Evolutionary conservation across 306 rosid species (phyloP).

Genomic region (Quercus wislizeni): DNA sequence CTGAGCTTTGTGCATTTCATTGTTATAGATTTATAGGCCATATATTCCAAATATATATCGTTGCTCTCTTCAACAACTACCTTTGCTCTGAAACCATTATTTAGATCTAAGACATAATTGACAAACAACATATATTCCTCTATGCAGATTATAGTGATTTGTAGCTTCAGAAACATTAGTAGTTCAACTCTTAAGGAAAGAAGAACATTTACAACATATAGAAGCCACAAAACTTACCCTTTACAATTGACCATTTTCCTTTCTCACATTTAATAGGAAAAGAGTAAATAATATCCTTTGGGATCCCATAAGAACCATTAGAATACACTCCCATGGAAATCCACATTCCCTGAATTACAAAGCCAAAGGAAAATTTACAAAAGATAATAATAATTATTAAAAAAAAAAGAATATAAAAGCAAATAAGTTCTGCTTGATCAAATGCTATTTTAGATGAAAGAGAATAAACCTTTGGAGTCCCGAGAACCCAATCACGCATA

Average conservation of each 20-base stretch:
- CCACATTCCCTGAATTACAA: conserved; percentile 55
- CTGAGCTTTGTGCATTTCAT: too few relatives aligned
- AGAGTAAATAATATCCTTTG: conserved; percentile 74
- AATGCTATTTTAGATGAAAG: conserved; percentile 11
- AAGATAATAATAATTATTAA: neutral
- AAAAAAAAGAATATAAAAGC: neutral
- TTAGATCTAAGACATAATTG: too few relatives aligned
- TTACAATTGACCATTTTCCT: conserved; percentile 84
- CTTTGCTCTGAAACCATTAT: too few relatives aligned
- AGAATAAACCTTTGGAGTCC: conserved; percentile 58
- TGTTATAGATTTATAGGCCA: too few relatives aligned
- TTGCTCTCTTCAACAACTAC: too few relatives aligned
- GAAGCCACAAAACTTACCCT: conserved; percentile 37
- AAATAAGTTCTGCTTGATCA: neutral
- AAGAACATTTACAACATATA: neutral
- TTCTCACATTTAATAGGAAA: conserved; percentile 88
- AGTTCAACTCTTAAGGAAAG: neutral
- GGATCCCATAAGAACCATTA: conserved; percentile 85
- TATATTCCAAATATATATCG: too few relatives aligned
- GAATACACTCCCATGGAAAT: conserved; percentile 94
- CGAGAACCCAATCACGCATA: conserved; percentile 65
- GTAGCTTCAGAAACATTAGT: neutral
- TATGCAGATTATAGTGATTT: too few relatives aligned
- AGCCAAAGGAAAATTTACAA: neutral
- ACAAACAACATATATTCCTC: too few relatives aligned